Percentiles rank a stretch among this genome's conserved stretches.
phyloP scores from a whole-genome alignment of 1,284 basidiomycete genomes.

The Microbotryum intermedium region DNA sequence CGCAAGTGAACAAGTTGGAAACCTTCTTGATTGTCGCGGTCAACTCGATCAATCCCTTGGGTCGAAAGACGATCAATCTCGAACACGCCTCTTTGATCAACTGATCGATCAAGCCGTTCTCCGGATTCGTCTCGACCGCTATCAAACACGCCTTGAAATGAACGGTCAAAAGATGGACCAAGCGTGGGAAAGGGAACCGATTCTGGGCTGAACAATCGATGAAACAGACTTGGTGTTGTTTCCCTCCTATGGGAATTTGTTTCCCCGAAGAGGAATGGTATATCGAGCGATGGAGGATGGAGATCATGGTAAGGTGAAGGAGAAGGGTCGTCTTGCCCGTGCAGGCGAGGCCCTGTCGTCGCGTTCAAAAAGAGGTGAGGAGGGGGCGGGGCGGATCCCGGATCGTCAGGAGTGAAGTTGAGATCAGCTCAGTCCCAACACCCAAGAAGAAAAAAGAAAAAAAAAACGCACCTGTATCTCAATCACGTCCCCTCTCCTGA shows the following conservation, averaged over 20 bases:
- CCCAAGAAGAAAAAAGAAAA: neutral
- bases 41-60: conserved; percentile 56
- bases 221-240: conserved; percentile 55
- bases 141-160: conserved; percentile 34
- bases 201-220: conserved; percentile 55
- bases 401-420: conserved; percentile 8
- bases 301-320: conserved; percentile 54
- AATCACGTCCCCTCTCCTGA: neutral
- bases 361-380: conserved; percentile 39
- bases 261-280: conserved; percentile 9
- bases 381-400: conserved; percentile 16
- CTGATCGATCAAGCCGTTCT: conserved; percentile 30
- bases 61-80: conserved; percentile 57
- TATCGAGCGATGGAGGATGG: conserved; percentile 48
- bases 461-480: neutral
- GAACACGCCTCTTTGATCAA: conserved; percentile 43
- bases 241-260: conserved; percentile 46
- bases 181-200: conserved; percentile 49
- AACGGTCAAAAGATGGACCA: conserved; percentile 48
- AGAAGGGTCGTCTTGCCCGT: conserved; percentile 66
- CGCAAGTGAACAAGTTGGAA: conserved; percentile 43
- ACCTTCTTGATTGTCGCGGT: conserved; percentile 56
- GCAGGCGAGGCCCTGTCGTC: conserved; percentile 62
- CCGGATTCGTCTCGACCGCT: neutral
- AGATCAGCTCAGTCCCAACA: conserved; percentile 15